phyloP scores from a whole-genome alignment of 805 yeast genomes.

The Hanseniaspora nectarophila region DNA sequence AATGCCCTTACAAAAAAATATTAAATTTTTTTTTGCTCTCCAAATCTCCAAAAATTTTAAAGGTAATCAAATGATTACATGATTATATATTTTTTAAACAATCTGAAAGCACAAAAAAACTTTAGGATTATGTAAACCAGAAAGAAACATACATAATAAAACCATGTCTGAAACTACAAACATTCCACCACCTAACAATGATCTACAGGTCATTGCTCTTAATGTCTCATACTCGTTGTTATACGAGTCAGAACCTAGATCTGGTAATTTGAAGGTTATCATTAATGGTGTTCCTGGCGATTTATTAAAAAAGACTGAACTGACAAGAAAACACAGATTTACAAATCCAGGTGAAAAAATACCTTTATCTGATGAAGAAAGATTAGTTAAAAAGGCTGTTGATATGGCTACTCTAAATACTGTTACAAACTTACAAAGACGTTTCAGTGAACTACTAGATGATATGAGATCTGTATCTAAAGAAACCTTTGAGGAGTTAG shows the following conservation, averaged over 20 bases:
- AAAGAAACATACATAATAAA: slow-evolving; percentile 8
- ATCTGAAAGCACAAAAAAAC: too few relatives aligned
- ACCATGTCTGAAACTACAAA: background rate
- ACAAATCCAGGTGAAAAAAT: slow-evolving; percentile 1
- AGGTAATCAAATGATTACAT: too few relatives aligned
- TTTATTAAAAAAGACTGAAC: background rate
- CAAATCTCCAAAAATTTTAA: too few relatives aligned
- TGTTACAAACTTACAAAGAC: slow-evolving; percentile 6
- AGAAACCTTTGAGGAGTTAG: slow-evolving; percentile 7
- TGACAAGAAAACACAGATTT: background rate
- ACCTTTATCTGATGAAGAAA: slow-evolving; percentile 6
- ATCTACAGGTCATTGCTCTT: background rate
- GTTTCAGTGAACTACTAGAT: slow-evolving; percentile 1
- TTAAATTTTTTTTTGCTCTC: too few relatives aligned
- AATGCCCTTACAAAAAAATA: too few relatives aligned
- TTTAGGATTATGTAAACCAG: background rate
- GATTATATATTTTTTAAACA: too few relatives aligned
- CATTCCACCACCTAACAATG: background rate
- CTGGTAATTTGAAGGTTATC: background rate
- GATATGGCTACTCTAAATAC: slow-evolving; percentile 12
- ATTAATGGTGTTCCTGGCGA: slow-evolving; percentile 6
- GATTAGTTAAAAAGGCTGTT: background rate
- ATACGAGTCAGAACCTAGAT: slow-evolving; percentile 3
- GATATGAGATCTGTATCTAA: slow-evolving; percentile 12
- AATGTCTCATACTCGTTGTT: slow-evolving; percentile 8